Conservation (phyloP, 768 basidiomycete species). For the Boletus tomentosulus region DNA sequence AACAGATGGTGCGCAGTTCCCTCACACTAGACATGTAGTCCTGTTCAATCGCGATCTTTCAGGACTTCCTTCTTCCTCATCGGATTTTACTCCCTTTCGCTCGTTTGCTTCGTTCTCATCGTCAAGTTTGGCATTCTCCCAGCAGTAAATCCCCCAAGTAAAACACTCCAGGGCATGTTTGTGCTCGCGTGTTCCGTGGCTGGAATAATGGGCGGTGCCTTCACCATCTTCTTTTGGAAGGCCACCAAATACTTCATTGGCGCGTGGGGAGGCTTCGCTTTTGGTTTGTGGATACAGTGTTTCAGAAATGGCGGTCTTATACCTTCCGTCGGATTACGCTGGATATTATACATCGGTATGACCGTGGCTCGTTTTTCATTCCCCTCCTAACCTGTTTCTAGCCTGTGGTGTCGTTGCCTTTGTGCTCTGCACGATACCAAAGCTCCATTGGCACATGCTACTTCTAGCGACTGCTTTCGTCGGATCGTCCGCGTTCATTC, state of each 20-base stretch:
- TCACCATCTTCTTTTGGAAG: constrained; percentile 93
- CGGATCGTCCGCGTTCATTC: constrained; percentile 84
- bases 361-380: constrained; percentile 16
- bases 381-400: constrained; percentile 29
- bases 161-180: constrained; percentile 84
- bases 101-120: constrained; percentile 85
- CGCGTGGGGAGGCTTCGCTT: constrained; percentile 66
- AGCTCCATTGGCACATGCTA: constrained; percentile 82
- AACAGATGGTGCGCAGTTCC: constrained; percentile 72
- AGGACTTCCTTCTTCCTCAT: constrained; percentile 94
- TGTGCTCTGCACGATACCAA: constrained; percentile 78
- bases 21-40: background rate
- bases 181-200: constrained; percentile 78
- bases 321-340: constrained; percentile 69
- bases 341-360: constrained; percentile 85
- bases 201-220: constrained; percentile 77
- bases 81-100: constrained; percentile 84
- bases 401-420: constrained; percentile 75
- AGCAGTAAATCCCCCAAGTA: constrained; percentile 76
- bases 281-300: constrained; percentile 85
- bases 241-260: constrained; percentile 75
- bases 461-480: constrained; percentile 86
- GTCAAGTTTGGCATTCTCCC: constrained; percentile 82
- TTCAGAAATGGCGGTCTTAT: constrained; percentile 82
- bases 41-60: constrained; percentile 14